Evolutionary conservation across 306 rosid genomes (phyloP).

Genomic region (Rosa rugosa): DNA sequence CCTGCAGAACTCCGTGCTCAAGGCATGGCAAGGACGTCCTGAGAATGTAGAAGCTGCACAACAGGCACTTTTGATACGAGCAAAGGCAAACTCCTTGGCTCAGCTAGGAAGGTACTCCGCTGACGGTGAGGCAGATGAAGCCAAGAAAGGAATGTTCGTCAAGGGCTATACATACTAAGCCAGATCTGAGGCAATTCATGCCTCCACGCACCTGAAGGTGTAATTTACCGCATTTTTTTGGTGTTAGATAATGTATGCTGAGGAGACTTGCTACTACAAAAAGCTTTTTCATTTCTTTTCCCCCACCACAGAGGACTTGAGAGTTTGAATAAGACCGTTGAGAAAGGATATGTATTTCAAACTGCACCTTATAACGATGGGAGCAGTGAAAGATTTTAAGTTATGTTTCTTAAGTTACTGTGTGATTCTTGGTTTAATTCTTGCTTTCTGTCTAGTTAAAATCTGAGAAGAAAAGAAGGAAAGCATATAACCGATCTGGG

Average conservation of each 20-base stretch:
- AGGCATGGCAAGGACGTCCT: constrained; percentile 91
- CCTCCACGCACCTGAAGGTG: constrained; percentile 20
- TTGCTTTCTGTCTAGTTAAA: background rate
- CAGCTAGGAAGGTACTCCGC: constrained; percentile 95
- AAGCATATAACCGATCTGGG: background rate
- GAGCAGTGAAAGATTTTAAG: background rate
- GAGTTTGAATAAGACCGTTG: constrained; percentile 56
- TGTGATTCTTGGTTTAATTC: background rate
- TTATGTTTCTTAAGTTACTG: background rate
- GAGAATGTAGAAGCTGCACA: constrained; percentile 81
- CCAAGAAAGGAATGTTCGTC: constrained; percentile 89
- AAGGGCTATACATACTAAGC: constrained; percentile 84
- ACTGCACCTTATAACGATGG: constrained; percentile 14
- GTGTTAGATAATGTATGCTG: constrained; percentile 21
- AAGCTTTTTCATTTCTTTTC: constrained; percentile 24
- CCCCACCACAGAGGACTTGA: constrained; percentile 16
- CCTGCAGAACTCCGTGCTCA: constrained; percentile 83
- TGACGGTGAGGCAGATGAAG: constrained; percentile 80
- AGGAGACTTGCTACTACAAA: constrained; percentile 24
- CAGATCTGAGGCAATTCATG: constrained; percentile 5
- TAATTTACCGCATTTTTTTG: constrained; percentile 15
- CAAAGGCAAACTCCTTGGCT: constrained; percentile 96
- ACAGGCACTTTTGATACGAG: constrained; percentile 78
- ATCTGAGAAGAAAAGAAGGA: background rate
- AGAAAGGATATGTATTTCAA: constrained; percentile 30